Evolutionary conservation across 1,284 basidiomycete genomes (phyloP), one percentile per base, ranked within the genome.

Genomic region (Cystobasidium slooffiae): DNA sequence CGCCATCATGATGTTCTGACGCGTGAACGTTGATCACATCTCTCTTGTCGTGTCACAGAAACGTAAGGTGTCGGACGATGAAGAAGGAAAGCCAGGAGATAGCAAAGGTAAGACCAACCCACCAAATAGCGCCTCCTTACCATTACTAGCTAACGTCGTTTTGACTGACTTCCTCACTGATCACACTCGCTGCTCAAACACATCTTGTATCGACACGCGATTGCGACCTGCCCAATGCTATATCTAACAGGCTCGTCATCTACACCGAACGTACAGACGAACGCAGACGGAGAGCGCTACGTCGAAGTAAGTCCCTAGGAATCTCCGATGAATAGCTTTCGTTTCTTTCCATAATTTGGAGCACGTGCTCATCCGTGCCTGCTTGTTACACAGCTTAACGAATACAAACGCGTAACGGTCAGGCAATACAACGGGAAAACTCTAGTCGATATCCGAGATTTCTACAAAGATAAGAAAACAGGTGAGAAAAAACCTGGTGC

Each of bases 381-480:
- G 39, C 24, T 12, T 10, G 16, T 20, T 12, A 31, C n/a, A 31
- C 18, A 61, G 31, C 72, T 56, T n/a, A 20, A 41, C 31, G 46
- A 24, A 43, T 41, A 61, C 46, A 68, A 44, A 20, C 69, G 69
- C 52, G 63, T 72, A n/a, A 77, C 76, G 5, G 75, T 79, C 14
- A 31, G 76, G n/a, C 20, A 72, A 41, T 79, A 68, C 72, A 75
- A 75, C 22, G 63, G 51, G 18, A 74, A 62, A 51, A 72, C 61
- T 5, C 58, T 70, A 12, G 46, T 79, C 51, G 75, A 78, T 61
- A 77, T 79, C 46, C 77, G 78, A 41, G 78, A 78, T 76, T 75
- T 64, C 51, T 79, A 79, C 73, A 39, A 64, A 41, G 69, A 72
- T 51, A 75, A 77, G 41, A 76, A 75, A 18, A 76, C 77, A 37